A percentile compares a stretch with the other conserved stretches of the same genome.
These are phyloP conservation scores for Stentor coeruleus DNA, from an alignment of 73 alveolate genomes.

Conservation along the genomic window DNA sequence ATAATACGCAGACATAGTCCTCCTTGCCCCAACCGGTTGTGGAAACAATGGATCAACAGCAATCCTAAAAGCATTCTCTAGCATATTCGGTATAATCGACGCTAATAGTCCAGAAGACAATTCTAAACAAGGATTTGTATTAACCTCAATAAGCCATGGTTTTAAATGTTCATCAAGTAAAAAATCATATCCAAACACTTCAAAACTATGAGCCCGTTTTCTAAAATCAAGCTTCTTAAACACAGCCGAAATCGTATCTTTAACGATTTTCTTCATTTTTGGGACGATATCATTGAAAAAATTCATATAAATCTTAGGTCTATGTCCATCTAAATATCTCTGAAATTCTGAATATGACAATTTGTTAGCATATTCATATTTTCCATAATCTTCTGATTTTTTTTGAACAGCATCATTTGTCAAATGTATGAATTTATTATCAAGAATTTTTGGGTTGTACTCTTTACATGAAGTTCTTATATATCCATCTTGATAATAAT, in stretches of 20 bases:
- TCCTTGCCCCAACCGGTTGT: neutral
- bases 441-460: constrained; percentile 39
- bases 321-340: constrained; percentile 20
- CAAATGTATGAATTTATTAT: constrained; percentile 50
- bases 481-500: constrained; percentile 71
- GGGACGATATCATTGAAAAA: constrained; percentile 15
- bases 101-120: constrained; percentile 73
- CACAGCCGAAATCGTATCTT: constrained; percentile 45
- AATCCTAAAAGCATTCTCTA: constrained; percentile 85
- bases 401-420: constrained; percentile 81
- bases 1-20: neutral
- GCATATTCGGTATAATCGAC: constrained; percentile 79
- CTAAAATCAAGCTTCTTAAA: constrained; percentile 67
- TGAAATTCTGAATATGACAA: constrained; percentile 43
- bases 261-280: neutral
- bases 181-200: constrained; percentile 92
- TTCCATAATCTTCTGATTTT: constrained; percentile 65
- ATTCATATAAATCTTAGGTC: neutral
- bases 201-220: constrained; percentile 75
- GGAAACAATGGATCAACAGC: constrained; percentile 68
- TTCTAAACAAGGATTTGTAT: constrained; percentile 87
- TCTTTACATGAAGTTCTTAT: constrained; percentile 62
- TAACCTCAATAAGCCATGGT: constrained; percentile 83
- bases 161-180: constrained; percentile 79
- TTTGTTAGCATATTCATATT: constrained; percentile 61